Base-by-base conservation (phyloP, 2,329 filamentous ascomycete genomes). In the Cladosporium cucumerinum region DNA sequence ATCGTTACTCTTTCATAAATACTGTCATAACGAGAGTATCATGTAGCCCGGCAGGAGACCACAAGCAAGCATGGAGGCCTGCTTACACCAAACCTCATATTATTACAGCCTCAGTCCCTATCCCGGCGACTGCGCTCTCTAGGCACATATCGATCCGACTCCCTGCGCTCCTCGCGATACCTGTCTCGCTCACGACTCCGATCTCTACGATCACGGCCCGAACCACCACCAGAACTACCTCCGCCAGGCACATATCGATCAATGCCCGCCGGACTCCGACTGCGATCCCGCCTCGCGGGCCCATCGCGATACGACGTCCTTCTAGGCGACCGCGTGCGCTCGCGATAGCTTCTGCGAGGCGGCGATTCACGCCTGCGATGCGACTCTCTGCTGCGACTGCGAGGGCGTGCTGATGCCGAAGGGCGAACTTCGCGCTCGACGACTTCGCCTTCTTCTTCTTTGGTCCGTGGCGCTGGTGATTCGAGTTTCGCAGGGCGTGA, bases 201-300 rank as follows among this genome's bases (percentile, higher is more conserved):
- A 55, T 64, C 62, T 10, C 62, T 39, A 12, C 71, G 69, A 36
- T 74, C 72, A 68, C 57, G 58, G 36, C 2, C 63, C 59, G 48
- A 51, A 52, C 55, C 66, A 52, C 57, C 62, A 54, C 18, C 51
- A 54, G 54, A 49, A 39, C 60, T 52, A 49, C 59, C 69, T 30
- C 75, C 74, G 28, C 77, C 74, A 52, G 78, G 78, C 5, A 78
- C 72, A 64, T 78, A 79, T 7, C 78, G 72, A 69, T 79, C 78
- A 52, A 79, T 78, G 5, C 76, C 75, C 1, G 72, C 46, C 28
- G 57, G 61, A 52, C 65, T 65, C 8, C 72, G 63, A 28, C 65
- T 64, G 16, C 61, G 60, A 28, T 65, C 62, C 18, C 65, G 58
- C 16, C 68, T 67, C 34, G 69, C 63, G 21, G 67, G 69, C 5